Evolutionary conservation across 2,329 filamentous ascomycete genomes (phyloP).

Genomic region (Curvularia eragrostidis): DNA sequence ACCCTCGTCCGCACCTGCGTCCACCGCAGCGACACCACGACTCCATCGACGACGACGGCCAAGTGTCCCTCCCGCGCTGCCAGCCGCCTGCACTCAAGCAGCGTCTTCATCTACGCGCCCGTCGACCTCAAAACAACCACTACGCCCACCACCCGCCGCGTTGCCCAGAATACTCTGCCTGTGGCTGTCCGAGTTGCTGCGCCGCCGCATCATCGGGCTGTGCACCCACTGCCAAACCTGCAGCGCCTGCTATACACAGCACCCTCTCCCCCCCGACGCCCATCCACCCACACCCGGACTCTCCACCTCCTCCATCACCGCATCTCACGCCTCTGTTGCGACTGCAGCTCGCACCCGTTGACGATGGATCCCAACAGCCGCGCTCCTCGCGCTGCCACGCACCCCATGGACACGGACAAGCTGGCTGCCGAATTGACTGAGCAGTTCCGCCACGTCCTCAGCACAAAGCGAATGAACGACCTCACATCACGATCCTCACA

Average conservation of each 20-base stretch:
- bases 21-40: conserved; percentile 16
- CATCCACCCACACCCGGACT: conserved; percentile 17
- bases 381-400: conserved; percentile 36
- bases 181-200: conserved; percentile 24
- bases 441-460: conserved; percentile 86
- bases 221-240: conserved; percentile 27
- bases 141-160: not conserved
- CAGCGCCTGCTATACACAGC: conserved; percentile 22
- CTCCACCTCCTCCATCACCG: conserved; percentile 14
- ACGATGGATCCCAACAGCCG: conserved; percentile 47
- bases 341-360: conserved; percentile 29
- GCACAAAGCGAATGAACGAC: conserved; percentile 85
- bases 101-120: not conserved
- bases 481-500: conserved; percentile 67
- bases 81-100: conserved; percentile 10
- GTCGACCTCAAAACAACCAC: not conserved
- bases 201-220: conserved; percentile 32
- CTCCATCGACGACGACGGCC: conserved; percentile 13
- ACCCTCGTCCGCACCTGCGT: conserved; percentile 20
- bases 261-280: conserved; percentile 10
- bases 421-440: conserved; percentile 77
- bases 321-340: conserved; percentile 16
- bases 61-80: conserved; percentile 15
- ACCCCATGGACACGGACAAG: conserved; percentile 37
- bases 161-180: conserved; percentile 22